Percentiles rank a stretch among this genome's conserved stretches.
These are phyloP conservation scores for Scheffersomyces quercinus DNA, from an alignment of 1,139 yeast species.

Conservation along the genomic window DNA sequence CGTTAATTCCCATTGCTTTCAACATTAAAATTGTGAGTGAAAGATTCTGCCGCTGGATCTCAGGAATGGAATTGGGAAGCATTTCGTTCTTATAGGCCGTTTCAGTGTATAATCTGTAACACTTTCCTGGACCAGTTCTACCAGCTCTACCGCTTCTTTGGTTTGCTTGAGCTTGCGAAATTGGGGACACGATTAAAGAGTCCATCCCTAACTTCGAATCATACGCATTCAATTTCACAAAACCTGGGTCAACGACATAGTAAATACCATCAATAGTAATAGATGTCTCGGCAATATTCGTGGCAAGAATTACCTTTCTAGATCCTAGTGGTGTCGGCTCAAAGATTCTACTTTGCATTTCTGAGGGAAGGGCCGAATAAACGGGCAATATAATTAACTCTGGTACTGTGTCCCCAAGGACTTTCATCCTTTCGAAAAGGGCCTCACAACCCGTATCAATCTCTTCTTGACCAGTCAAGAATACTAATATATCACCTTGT, in stretches of 20 bases:
- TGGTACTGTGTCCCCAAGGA: constrained; percentile 60
- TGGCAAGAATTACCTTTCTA: constrained; percentile 73
- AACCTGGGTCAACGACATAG: constrained; percentile 81
- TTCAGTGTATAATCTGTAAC: constrained; percentile 74
- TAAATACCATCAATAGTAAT: constrained; percentile 77
- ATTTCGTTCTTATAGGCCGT: constrained; percentile 70
- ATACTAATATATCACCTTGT: constrained; percentile 80
- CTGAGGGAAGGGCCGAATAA: constrained; percentile 76
- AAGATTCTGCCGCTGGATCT: constrained; percentile 87
- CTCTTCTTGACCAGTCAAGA: constrained; percentile 89
- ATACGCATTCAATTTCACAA: constrained; percentile 74
- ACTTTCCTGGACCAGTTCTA: constrained; percentile 82
- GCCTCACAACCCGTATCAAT: constrained; percentile 88
- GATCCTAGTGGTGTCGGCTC: constrained; percentile 74
- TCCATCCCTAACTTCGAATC: constrained; percentile 81
- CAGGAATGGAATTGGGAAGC: constrained; percentile 85
- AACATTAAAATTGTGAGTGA: constrained; percentile 84
- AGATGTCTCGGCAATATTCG: constrained; percentile 67
- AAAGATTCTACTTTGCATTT: constrained; percentile 69
- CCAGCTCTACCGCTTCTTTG: constrained; percentile 88
- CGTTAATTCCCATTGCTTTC: constrained; percentile 93
- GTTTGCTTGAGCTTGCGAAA: constrained; percentile 80
- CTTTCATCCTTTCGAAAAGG: constrained; percentile 63
- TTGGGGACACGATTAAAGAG: constrained; percentile 67
- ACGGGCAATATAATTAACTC: constrained; percentile 85